Conservation (phyloP, 2,329 filamentous ascomycete genomes). For the Hawksworthiomyces lignivorus region DNA sequence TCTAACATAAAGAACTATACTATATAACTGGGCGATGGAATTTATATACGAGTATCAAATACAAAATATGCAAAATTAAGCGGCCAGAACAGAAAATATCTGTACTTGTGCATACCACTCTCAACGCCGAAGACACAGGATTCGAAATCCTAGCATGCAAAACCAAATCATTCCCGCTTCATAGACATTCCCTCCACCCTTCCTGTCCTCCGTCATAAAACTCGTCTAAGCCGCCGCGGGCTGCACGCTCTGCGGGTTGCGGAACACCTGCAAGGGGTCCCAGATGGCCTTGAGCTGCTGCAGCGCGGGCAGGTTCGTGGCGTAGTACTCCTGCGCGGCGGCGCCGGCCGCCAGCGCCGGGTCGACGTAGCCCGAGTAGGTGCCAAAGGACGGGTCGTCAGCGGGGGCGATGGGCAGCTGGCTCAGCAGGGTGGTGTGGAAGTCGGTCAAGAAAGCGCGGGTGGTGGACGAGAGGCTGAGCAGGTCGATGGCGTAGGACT, state of each 20-base stretch:
- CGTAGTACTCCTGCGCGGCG: slow-evolving; percentile 47
- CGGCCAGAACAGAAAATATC: too few species aligned
- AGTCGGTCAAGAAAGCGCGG: slow-evolving; percentile 41
- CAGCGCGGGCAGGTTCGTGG: slow-evolving; percentile 39
- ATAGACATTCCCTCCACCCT: too few species aligned
- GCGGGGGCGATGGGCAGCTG: slow-evolving; percentile 22
- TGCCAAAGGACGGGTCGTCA: too few species aligned
- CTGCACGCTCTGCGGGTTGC: slow-evolving; percentile 48
- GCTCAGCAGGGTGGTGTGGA: slow-evolving; percentile 36
- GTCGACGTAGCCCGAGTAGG: slow-evolving; percentile 60
- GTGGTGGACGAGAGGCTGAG: slow-evolving; percentile 37
- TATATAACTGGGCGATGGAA: too few species aligned
- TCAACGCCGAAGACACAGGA: too few species aligned
- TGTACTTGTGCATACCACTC: too few species aligned
- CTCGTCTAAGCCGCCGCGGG: not conserved
- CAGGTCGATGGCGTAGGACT: slow-evolving; percentile 51
- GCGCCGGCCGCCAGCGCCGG: slow-evolving; percentile 30
- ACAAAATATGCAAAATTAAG: too few species aligned
- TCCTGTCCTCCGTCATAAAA: too few species aligned
- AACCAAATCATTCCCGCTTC: too few species aligned
- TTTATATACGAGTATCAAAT: too few species aligned
- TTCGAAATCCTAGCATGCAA: too few species aligned
- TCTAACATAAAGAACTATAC: too few species aligned
- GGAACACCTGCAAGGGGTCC: slow-evolving; percentile 48
- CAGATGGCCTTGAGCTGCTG: slow-evolving; percentile 41